Evolutionary conservation across 805 yeast genomes (phyloP).

Genomic region (Candida incommunis): DNA sequence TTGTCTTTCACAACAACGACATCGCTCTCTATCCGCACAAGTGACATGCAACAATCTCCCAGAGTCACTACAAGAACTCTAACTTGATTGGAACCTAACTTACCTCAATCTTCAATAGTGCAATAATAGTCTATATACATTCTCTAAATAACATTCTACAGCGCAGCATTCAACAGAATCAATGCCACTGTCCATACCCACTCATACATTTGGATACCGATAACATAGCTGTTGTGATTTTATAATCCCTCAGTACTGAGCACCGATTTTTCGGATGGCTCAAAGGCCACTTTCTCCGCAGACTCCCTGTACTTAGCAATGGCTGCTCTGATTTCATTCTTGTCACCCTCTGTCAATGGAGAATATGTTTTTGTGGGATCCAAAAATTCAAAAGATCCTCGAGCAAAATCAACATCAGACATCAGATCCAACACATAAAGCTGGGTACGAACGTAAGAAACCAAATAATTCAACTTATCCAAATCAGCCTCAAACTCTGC

Average conservation of each 20-base stretch:
- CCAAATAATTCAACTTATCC: conserved; percentile 72
- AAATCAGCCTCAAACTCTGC: conserved; percentile 71
- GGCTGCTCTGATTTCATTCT: conserved; percentile 19
- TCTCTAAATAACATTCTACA: no score
- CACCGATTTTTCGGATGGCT: conserved; percentile 4
- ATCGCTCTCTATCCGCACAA: no score
- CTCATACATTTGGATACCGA: no score
- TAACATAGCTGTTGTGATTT: no score
- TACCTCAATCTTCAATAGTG: no score
- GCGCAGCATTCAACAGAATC: no score
- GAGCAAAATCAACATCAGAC: conserved; percentile 85
- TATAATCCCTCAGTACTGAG: conserved; percentile 10
- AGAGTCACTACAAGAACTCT: no score
- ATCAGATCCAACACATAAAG: conserved; percentile 73
- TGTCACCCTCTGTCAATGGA: conserved; percentile 55
- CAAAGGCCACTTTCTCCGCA: background rate
- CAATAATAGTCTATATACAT: no score
- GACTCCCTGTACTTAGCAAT: background rate
- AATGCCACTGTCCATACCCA: no score
- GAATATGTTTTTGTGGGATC: conserved; percentile 69
- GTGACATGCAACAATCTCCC: no score
- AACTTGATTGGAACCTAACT: no score
- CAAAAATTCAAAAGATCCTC: conserved; percentile 75
- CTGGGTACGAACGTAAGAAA: conserved; percentile 84
- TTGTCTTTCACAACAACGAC: no score